These are phyloP conservation scores for Rhizopogon salebrosus DNA, from an alignment of 768 basidiomycete genomes.

Conservation along the genomic window DNA sequence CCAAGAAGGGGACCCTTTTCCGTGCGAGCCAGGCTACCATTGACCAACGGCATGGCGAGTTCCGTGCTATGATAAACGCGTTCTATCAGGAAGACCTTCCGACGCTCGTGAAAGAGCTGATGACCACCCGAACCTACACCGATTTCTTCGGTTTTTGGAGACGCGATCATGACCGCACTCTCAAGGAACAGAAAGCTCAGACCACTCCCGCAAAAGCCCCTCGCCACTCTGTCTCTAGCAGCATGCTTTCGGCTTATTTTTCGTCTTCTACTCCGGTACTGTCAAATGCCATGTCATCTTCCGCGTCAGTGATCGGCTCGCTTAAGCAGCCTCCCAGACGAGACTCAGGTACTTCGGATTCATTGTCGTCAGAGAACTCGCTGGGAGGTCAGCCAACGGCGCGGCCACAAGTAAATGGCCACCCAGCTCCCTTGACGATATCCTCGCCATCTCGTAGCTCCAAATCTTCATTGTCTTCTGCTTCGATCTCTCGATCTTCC, in stretches of 20 bases:
- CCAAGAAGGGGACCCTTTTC: conserved; percentile 70
- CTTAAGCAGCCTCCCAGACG: conserved; percentile 3
- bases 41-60: conserved; percentile 57
- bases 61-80: conserved; percentile 51
- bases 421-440: conserved; percentile 2
- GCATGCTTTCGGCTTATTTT: conserved; percentile 57
- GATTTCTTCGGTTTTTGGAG: conserved; percentile 83
- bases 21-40: conserved; percentile 62
- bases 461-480: conserved; percentile 21
- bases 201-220: conserved; percentile 18
- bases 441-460: conserved; percentile 17
- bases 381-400: conserved; percentile 3
- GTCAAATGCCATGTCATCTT: conserved; percentile 4
- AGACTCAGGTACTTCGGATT: conserved; percentile 14
- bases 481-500: conserved; percentile 19
- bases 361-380: conserved; percentile 22
- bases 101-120: conserved; percentile 59
- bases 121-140: conserved; percentile 48
- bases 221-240: conserved; percentile 45
- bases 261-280: conserved; percentile 29
- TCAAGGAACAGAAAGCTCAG: conserved; percentile 29
- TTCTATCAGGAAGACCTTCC: conserved; percentile 61
- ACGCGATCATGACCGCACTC: conserved; percentile 57
- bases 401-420: neutral
- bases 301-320: conserved; percentile 8